A percentile compares a stretch with the other conserved stretches of the same genome.
Evolutionary conservation across 2,329 filamentous ascomycete species (phyloP).

Genomic region (Microcera coccophila): DNA sequence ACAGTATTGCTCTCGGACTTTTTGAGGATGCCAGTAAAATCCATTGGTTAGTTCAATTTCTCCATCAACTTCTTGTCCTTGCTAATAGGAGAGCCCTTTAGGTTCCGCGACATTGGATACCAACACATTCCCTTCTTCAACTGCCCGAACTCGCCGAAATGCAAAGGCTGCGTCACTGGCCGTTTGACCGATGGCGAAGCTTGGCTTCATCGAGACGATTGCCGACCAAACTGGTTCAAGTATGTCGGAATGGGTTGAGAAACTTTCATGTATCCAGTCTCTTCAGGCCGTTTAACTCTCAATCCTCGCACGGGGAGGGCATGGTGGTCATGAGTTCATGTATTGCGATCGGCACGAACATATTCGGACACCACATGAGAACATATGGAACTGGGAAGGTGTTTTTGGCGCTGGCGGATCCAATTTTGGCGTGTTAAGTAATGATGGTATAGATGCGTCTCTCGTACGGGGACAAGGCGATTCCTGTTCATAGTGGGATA

Average conservation of each 20-base stretch:
- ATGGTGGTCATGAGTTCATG: constrained; percentile 6
- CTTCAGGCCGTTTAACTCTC: not conserved
- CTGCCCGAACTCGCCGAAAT: constrained; percentile 95
- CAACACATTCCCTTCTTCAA: constrained; percentile 99
- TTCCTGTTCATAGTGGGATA: too few species aligned
- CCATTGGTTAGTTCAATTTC: constrained; percentile 68
- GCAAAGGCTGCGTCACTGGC: constrained; percentile 79
- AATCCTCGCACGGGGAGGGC: not conserved
- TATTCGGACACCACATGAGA: constrained; percentile 4
- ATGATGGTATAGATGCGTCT: constrained; percentile 12
- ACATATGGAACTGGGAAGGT: constrained; percentile 7
- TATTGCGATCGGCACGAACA: constrained; percentile 12
- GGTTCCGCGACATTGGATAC: constrained; percentile 99
- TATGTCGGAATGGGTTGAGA: constrained; percentile 74
- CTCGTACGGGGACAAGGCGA: not conserved
- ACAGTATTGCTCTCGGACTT: constrained; percentile 85
- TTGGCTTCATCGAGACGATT: constrained; percentile 86
- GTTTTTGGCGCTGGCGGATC: constrained; percentile 21
- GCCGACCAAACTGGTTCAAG: constrained; percentile 95
- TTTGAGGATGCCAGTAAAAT: constrained; percentile 90
- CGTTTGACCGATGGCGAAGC: constrained; percentile 84
- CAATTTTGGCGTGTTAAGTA: constrained; percentile 9
- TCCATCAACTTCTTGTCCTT: not conserved
- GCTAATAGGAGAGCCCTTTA: constrained; percentile 35
- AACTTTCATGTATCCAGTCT: not conserved